Conservation (phyloP, 208 protist species). For the Leishmania lainsoni region DNA sequence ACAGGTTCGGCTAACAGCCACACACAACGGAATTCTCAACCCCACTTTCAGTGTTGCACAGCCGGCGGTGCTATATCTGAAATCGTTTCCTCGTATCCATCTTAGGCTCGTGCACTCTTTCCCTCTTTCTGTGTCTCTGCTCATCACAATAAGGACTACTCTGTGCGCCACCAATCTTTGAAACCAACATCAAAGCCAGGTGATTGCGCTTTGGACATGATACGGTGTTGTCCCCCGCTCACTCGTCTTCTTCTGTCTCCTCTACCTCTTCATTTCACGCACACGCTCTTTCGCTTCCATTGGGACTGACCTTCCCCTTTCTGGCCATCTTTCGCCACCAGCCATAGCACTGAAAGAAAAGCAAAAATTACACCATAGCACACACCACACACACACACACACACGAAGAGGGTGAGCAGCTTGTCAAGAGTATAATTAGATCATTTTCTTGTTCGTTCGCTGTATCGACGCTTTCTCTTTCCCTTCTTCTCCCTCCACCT, state of each 20-base stretch:
- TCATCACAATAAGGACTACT: background rate
- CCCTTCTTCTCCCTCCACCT: background rate
- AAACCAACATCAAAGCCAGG: background rate
- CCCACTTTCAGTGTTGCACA: background rate
- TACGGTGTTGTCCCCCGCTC: background rate
- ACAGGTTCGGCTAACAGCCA: background rate
- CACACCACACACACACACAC: too few relatives aligned
- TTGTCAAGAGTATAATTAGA: background rate
- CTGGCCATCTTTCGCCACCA: background rate
- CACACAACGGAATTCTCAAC: background rate
- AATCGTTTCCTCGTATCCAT: background rate
- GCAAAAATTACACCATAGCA: background rate
- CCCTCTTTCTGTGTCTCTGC: background rate
- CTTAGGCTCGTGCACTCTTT: background rate
- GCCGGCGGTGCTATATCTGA: background rate
- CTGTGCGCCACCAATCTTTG: background rate
- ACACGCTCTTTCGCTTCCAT: background rate
- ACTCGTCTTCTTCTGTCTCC: background rate
- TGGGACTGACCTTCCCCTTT: background rate
- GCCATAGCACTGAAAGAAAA: background rate
- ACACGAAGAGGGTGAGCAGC: background rate
- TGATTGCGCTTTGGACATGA: background rate
- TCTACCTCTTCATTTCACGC: too few relatives aligned
- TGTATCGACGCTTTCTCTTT: background rate
- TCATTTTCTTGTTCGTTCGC: background rate